Conservation (phyloP, 495 filamentous ascomycete genomes). For the Podospora anserina region DNA sequence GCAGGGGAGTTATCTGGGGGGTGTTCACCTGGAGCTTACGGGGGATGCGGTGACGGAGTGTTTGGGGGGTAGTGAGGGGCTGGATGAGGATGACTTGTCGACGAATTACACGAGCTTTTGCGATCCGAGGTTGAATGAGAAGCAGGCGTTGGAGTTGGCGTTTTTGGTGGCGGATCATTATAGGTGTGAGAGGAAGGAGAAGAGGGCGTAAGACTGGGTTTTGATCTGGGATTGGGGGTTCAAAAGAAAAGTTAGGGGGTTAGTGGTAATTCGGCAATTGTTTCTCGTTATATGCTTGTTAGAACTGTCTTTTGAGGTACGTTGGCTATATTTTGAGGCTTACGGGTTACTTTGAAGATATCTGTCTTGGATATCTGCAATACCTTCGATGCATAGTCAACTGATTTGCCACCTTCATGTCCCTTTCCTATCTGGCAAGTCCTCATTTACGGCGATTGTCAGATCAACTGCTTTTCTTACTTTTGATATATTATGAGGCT, state of each 20-base stretch:
- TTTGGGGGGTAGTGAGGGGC: slow-evolving; percentile 80
- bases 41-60: slow-evolving; percentile 97
- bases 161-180: slow-evolving; percentile 89
- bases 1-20: slow-evolving; percentile 78
- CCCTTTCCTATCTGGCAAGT: too few species aligned
- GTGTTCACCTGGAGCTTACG: slow-evolving; percentile 91
- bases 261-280: neutral
- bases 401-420: too few species aligned
- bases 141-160: slow-evolving; percentile 91
- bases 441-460: neutral
- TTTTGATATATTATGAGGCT: neutral
- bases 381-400: too few species aligned
- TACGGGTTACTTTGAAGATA: too few species aligned
- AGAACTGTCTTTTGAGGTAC: neutral
- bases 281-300: neutral
- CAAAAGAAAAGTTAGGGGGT: neutral
- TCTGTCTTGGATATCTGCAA: too few species aligned
- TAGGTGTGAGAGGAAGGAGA: slow-evolving; percentile 37
- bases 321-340: too few species aligned
- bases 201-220: neutral
- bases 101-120: slow-evolving; percentile 93
- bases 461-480: neutral
- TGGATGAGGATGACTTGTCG: slow-evolving; percentile 81
- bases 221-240: neutral
- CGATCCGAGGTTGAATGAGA: slow-evolving; percentile 93